phyloP scores from a whole-genome alignment of 2,329 filamentous ascomycete species.

The Davidsoniella virescens region DNA sequence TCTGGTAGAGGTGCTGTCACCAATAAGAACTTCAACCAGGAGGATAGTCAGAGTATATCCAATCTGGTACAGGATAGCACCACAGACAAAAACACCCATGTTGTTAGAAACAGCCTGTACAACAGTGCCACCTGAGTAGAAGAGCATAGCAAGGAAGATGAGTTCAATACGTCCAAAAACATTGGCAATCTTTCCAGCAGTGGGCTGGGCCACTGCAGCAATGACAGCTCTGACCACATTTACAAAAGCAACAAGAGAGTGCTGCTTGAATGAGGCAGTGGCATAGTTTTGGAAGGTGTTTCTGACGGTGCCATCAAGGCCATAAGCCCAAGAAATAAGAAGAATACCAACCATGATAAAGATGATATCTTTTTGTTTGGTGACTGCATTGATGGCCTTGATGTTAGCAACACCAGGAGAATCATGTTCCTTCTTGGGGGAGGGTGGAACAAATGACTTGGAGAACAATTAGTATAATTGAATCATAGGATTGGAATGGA shows the following conservation, averaged over 20 bases:
- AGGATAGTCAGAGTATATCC: too few relatives aligned
- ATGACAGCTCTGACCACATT: slow-evolving; percentile 41
- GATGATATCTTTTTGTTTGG: slow-evolving; percentile 35
- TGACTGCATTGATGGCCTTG: slow-evolving; percentile 36
- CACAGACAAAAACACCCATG: too few relatives aligned
- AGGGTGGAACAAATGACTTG: not conserved
- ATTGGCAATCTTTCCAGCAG: slow-evolving; percentile 43
- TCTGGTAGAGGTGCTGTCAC: too few relatives aligned
- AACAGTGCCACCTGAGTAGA: slow-evolving; percentile 41
- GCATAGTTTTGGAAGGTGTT: slow-evolving; percentile 39
- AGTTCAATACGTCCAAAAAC: slow-evolving; percentile 46
- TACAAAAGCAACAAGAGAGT: slow-evolving; percentile 41
- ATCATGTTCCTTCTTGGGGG: slow-evolving; percentile 17
- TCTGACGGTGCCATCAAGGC: slow-evolving; percentile 40
- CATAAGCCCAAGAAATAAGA: slow-evolving; percentile 46
- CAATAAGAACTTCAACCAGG: too few relatives aligned
- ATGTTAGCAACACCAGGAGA: slow-evolving; percentile 39
- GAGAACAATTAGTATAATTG: not conserved
- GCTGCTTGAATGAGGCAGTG: slow-evolving; percentile 30
- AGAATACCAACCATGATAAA: slow-evolving; percentile 45
- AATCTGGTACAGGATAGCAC: too few relatives aligned
- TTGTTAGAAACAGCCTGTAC: slow-evolving; percentile 36
- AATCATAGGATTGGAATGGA: not conserved
- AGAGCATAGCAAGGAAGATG: slow-evolving; percentile 39
- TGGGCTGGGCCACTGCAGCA: slow-evolving; percentile 39